Conservation (phyloP, 139 green algal genomes). For the Closterium sp. region DNA sequence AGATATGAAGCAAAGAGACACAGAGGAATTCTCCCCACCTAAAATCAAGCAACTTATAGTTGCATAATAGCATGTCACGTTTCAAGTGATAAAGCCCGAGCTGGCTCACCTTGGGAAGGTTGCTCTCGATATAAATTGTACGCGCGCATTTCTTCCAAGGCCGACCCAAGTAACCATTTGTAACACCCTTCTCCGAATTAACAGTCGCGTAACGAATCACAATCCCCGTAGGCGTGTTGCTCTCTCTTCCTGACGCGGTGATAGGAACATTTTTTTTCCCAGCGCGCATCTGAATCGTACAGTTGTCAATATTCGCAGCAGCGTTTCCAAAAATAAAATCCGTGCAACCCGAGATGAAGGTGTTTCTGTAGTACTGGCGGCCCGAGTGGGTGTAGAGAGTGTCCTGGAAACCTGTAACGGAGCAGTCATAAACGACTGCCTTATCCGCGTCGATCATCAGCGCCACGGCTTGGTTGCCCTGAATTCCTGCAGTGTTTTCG, state of each 20-base stretch:
- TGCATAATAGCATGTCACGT: too few species aligned
- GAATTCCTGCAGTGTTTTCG: not conserved
- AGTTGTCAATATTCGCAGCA: not conserved
- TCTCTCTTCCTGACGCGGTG: not conserved
- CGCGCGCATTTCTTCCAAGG: not conserved
- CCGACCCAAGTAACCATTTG: not conserved
- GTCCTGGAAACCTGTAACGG: not conserved
- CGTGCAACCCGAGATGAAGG: not conserved
- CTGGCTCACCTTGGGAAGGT: not conserved
- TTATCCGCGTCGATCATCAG: not conserved
- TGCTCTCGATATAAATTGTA: not conserved
- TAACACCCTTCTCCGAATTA: not conserved
- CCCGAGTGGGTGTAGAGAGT: not conserved
- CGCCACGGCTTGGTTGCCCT: not conserved
- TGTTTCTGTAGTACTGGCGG: not conserved
- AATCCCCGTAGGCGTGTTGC: not conserved
- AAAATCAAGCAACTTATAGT: too few species aligned
- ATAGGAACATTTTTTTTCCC: not conserved
- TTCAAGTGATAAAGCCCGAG: too few species aligned
- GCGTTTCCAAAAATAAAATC: not conserved
- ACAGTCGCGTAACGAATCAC: not conserved
- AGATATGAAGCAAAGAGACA: too few species aligned
- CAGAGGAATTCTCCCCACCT: too few species aligned
- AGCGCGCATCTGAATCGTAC: not conserved
- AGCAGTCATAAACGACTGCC: not conserved